Conservation (phyloP, 192 early-diverging fungal genomes). For the Dissophora ornata region DNA sequence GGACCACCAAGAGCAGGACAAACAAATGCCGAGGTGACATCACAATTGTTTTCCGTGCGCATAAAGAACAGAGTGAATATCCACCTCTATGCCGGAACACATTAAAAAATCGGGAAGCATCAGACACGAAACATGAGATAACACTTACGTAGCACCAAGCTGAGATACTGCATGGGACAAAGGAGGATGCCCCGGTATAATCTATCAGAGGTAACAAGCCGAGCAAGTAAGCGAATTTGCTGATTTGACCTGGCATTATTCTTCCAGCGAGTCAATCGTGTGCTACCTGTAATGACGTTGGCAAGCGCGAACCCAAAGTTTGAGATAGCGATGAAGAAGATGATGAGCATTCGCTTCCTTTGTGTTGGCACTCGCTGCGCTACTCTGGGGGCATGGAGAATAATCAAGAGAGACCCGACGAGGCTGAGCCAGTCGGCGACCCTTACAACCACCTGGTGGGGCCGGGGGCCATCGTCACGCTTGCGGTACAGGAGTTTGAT, state of each 20-base stretch:
- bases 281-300: constrained; percentile 38
- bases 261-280: background rate
- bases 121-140: background rate
- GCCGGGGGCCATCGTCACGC: background rate
- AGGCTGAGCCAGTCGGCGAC: constrained; percentile 37
- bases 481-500: too few species aligned
- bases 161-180: constrained; percentile 11
- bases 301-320: constrained; percentile 37
- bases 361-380: constrained; percentile 22
- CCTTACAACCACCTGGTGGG: background rate
- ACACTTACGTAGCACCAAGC: constrained; percentile 50
- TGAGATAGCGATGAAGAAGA: constrained; percentile 39
- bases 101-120: background rate
- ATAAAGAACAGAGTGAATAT: background rate
- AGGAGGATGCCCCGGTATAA: background rate
- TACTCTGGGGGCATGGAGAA: constrained; percentile 25
- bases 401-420: constrained; percentile 29
- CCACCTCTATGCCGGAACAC: background rate
- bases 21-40: background rate
- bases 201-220: constrained; percentile 14
- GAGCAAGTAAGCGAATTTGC: too few species aligned
- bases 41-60: too few species aligned
- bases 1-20: background rate
- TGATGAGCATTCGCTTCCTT: constrained; percentile 41
- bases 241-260: too few species aligned